Evolutionary conservation across 2,329 filamentous ascomycete genomes (phyloP).

Genomic region (Epichloe amarillans): DNA sequence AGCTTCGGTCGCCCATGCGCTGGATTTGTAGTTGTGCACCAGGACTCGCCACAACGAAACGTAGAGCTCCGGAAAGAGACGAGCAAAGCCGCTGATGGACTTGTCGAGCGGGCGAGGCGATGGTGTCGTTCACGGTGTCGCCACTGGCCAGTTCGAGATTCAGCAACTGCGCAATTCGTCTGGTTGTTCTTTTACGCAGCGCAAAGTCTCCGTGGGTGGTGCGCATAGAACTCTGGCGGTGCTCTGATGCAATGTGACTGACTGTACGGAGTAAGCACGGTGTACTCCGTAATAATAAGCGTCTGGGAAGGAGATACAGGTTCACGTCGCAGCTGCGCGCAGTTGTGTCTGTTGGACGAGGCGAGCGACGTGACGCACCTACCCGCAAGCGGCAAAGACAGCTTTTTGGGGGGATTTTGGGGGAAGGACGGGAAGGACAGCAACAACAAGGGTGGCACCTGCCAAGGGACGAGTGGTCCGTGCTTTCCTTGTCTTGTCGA

Average conservation of each 20-base stretch:
- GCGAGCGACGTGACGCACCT: slow-evolving; percentile 4
- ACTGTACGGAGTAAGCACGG: background rate
- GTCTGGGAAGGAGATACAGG: background rate
- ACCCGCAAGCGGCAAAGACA: slow-evolving; percentile 3
- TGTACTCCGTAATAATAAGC: background rate
- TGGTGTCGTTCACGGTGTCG: background rate
- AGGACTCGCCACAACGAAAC: background rate
- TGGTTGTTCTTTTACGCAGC: no score
- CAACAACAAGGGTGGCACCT: no score
- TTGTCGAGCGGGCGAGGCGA: background rate
- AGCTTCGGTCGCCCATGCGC: background rate
- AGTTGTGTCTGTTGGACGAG: background rate
- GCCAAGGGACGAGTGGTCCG: background rate
- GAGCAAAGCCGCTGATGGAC: background rate
- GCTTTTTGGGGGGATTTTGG: background rate
- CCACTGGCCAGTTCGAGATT: background rate
- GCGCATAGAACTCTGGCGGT: background rate
- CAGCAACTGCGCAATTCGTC: background rate
- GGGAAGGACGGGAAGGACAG: no score
- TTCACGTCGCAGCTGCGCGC: no score
- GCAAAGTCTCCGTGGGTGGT: background rate
- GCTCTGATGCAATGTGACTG: background rate
- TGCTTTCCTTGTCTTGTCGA: background rate
- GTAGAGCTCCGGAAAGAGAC: background rate
- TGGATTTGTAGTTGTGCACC: background rate